phyloP scores from a whole-genome alignment of 352 stramenopile genomes.

The Blastocystis sp. region DNA sequence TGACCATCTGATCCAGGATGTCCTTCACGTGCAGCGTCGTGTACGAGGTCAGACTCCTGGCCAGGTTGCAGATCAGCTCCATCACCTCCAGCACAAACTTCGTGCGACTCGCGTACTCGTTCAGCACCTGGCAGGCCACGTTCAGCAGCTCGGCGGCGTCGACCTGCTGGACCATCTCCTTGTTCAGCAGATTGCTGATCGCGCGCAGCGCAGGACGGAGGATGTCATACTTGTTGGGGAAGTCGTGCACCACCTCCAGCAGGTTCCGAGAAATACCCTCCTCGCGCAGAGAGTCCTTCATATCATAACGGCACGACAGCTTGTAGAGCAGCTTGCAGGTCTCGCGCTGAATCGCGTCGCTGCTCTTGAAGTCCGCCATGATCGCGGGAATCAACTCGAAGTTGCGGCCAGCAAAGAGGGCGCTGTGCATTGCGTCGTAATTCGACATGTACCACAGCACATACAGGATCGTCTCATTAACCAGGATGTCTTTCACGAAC shows the following conservation, averaged over 20 bases:
- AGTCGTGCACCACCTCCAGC: slow-evolving; percentile 45
- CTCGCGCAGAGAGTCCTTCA: background rate
- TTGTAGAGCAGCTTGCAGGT: slow-evolving; percentile 59
- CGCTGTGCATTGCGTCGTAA: slow-evolving; percentile 10
- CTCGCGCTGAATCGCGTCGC: background rate
- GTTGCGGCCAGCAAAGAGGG: background rate
- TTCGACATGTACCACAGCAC: slow-evolving; percentile 59
- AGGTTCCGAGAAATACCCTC: slow-evolving; percentile 2
- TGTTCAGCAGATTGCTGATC: slow-evolving; percentile 54
- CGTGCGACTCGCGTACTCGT: slow-evolving; percentile 22
- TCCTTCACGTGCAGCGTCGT: slow-evolving; percentile 18
- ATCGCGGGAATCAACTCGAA: slow-evolving; percentile 31
- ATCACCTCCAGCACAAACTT: slow-evolving; percentile 53
- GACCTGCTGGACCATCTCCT: slow-evolving; percentile 48
- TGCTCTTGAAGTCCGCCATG: slow-evolving; percentile 52
- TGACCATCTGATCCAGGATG: slow-evolving; percentile 38
- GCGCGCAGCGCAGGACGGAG: slow-evolving; percentile 40
- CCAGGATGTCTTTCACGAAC: slow-evolving; percentile 15
- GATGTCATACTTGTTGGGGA: slow-evolving; percentile 38
- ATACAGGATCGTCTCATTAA: slow-evolving; percentile 51
- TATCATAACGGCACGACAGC: slow-evolving; percentile 17
- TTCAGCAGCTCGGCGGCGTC: slow-evolving; percentile 25
- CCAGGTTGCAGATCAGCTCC: slow-evolving; percentile 53
- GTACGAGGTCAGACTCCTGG: slow-evolving; percentile 40
- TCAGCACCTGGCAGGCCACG: slow-evolving; percentile 27